phyloP scores from a whole-genome alignment of 768 basidiomycete genomes.

The Lactarius sp. region DNA sequence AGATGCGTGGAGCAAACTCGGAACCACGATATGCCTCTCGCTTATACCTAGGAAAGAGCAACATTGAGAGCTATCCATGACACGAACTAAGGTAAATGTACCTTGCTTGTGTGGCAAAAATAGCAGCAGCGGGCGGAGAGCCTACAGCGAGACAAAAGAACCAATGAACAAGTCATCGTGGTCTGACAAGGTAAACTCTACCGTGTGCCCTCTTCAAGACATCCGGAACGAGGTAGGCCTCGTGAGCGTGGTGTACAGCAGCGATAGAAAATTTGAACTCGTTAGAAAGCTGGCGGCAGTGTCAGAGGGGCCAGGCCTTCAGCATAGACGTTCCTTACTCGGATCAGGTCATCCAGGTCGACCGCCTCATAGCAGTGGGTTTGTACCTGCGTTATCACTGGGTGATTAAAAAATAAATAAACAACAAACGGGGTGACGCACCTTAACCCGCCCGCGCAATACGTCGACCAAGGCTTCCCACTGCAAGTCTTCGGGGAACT shows the following conservation, averaged over 20 bases:
- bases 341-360: slow-evolving; percentile 34
- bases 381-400: slow-evolving; percentile 35
- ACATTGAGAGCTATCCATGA: background rate
- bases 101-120: slow-evolving; percentile 77
- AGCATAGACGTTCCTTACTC: slow-evolving; percentile 7
- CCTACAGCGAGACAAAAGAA: slow-evolving; percentile 31
- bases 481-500: slow-evolving; percentile 64
- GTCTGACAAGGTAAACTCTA: slow-evolving; percentile 26
- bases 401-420: background rate
- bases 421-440: slow-evolving; percentile 26
- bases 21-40: slow-evolving; percentile 60
- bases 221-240: slow-evolving; percentile 85
- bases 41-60: slow-evolving; percentile 37
- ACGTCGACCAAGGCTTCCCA: slow-evolving; percentile 71
- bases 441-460: slow-evolving; percentile 70
- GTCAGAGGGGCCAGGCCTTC: slow-evolving; percentile 43
- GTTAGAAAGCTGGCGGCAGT: slow-evolving; percentile 62
- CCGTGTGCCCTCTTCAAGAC: slow-evolving; percentile 67
- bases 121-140: slow-evolving; percentile 62
- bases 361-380: slow-evolving; percentile 41
- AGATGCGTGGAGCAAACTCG: slow-evolving; percentile 58
- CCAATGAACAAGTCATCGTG: slow-evolving; percentile 44
- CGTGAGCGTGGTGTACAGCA: slow-evolving; percentile 84
- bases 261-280: slow-evolving; percentile 85
- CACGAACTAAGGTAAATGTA: background rate